These are phyloP conservation scores for Exserohilum turcica DNA, from an alignment of 2,329 filamentous ascomycete species.

Conservation along the genomic window DNA sequence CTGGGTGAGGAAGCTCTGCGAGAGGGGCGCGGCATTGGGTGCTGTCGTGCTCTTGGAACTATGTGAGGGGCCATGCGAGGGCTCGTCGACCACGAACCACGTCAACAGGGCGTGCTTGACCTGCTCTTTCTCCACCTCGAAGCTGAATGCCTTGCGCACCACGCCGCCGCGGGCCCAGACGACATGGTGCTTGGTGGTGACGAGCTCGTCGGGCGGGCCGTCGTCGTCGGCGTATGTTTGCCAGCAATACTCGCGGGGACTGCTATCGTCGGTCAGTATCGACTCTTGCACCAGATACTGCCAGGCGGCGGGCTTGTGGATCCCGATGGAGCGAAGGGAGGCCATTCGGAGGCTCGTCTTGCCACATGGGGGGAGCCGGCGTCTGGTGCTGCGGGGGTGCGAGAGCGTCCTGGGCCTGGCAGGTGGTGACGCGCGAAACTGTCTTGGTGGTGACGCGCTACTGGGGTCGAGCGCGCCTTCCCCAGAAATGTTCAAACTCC, in stretches of 20 bases:
- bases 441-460: constrained; percentile 28
- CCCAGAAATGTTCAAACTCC: constrained; percentile 16
- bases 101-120: constrained; percentile 87
- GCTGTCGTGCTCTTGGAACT: constrained; percentile 15
- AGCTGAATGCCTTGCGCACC: constrained; percentile 83
- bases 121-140: constrained; percentile 83
- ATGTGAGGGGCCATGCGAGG: constrained; percentile 16
- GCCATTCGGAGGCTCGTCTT: constrained; percentile 67
- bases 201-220: constrained; percentile 73
- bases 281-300: constrained; percentile 82
- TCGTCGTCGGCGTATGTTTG: constrained; percentile 61
- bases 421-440: background rate
- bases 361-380: constrained; percentile 39
- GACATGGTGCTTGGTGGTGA: constrained; percentile 75
- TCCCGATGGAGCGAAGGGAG: constrained; percentile 83
- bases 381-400: constrained; percentile 8
- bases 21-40: constrained; percentile 18
- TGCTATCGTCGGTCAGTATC: constrained; percentile 71
- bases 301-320: constrained; percentile 85
- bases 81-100: constrained; percentile 67
- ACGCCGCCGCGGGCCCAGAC: constrained; percentile 88
- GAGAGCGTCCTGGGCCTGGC: constrained; percentile 5
- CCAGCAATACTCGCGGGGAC: constrained; percentile 75
- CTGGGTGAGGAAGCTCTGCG: constrained; percentile 36
- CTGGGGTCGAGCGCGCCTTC: constrained; percentile 31